phyloP scores from a whole-genome alignment of 768 basidiomycete species.

The Saitozyma podzolica region DNA sequence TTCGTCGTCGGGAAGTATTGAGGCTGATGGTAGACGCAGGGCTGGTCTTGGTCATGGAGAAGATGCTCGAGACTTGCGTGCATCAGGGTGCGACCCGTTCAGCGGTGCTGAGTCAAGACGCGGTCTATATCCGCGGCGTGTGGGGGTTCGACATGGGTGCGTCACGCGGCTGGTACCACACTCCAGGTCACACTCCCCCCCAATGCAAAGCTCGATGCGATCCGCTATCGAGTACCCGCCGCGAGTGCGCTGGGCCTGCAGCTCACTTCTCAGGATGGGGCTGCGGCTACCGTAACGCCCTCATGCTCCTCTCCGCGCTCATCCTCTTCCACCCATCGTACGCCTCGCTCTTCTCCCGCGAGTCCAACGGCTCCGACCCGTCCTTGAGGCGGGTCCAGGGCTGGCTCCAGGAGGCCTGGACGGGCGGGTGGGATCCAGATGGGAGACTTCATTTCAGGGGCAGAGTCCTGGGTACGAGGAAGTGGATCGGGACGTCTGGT shows the following conservation, averaged over 20 bases:
- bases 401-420: constrained; percentile 83
- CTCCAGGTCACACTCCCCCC: background rate
- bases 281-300: constrained; percentile 55
- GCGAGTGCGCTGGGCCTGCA: background rate
- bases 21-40: constrained; percentile 9
- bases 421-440: constrained; percentile 69
- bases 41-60: constrained; percentile 32
- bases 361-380: constrained; percentile 57
- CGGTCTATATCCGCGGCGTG: constrained; percentile 37
- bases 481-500: constrained; percentile 84
- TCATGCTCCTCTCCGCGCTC: constrained; percentile 44
- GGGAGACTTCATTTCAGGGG: constrained; percentile 66
- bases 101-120: constrained; percentile 40
- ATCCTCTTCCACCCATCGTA: constrained; percentile 22
- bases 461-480: constrained; percentile 61
- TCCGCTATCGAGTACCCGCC: background rate
- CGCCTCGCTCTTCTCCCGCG: constrained; percentile 25
- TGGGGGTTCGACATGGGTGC: constrained; percentile 45
- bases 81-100: constrained; percentile 26
- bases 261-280: constrained; percentile 35
- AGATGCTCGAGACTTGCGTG: constrained; percentile 16
- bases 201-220: background rate
- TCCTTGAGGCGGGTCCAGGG: constrained; percentile 71
- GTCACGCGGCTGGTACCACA: constrained; percentile 1
- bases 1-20: background rate